These are phyloP conservation scores for Suhomyces canberraensis DNA, from an alignment of 805 yeast genomes.

Conservation along the genomic window DNA sequence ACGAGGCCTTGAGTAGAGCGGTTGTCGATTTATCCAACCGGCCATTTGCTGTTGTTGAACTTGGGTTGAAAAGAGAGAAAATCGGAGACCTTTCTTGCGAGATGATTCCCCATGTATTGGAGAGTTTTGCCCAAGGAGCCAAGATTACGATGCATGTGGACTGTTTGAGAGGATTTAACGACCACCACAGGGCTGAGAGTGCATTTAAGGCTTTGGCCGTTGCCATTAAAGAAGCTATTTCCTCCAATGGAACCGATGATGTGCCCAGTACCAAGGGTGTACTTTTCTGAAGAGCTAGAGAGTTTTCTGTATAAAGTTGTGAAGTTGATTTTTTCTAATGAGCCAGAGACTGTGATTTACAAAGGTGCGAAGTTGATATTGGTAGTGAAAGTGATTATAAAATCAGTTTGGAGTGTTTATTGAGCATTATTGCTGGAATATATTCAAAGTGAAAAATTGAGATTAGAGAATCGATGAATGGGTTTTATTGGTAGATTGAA, in stretches of 20 bases:
- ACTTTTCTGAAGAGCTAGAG: conserved; percentile 57
- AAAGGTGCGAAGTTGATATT: no score
- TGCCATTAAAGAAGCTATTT: conserved; percentile 82
- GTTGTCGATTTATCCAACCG: conserved; percentile 94
- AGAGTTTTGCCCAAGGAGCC: conserved; percentile 91
- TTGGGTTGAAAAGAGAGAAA: conserved; percentile 88
- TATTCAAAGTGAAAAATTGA: no score
- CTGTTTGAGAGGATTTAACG: conserved; percentile 88
- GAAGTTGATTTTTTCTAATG: no score
- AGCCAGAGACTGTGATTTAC: no score
- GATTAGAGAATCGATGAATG: no score
- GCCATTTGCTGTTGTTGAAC: conserved; percentile 85
- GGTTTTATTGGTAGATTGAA: no score
- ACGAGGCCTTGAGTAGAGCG: conserved; percentile 92
- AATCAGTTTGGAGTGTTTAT: no score
- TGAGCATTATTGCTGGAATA: no score
- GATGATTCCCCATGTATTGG: conserved; percentile 97
- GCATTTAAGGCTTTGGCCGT: conserved; percentile 96
- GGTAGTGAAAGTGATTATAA: no score
- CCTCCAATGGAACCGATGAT: conserved; percentile 81
- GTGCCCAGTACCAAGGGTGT: conserved; percentile 98
- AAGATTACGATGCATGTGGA: conserved; percentile 92
- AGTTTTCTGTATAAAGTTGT: no score
- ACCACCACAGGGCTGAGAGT: conserved; percentile 93
- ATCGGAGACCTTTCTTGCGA: conserved; percentile 90